These are phyloP conservation scores for Scheffersomyces stipitis DNA, from an alignment of 805 yeast genomes.

Conservation along the genomic window DNA sequence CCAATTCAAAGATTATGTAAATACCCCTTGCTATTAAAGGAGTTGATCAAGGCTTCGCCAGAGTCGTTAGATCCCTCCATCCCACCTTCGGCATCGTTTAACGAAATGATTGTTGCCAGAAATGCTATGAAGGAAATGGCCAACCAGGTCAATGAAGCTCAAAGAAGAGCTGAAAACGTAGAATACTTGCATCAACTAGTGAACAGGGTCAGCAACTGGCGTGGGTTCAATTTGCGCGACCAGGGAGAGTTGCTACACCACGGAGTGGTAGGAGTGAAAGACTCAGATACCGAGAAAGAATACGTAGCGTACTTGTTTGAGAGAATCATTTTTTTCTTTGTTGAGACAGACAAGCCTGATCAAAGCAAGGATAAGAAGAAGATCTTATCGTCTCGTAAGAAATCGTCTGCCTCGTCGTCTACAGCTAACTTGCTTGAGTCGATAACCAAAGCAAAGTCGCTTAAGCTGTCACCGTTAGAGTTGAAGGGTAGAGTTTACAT, in stretches of 20 bases:
- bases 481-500: slow-evolving; percentile 82
- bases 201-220: slow-evolving; percentile 86
- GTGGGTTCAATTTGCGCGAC: slow-evolving; percentile 74
- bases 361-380: slow-evolving; percentile 29
- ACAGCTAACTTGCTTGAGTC: slow-evolving; percentile 38
- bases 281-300: slow-evolving; percentile 74
- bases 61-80: slow-evolving; percentile 14
- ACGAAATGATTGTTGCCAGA: slow-evolving; percentile 70
- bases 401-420: slow-evolving; percentile 42
- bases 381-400: slow-evolving; percentile 49
- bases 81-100: slow-evolving; percentile 36
- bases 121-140: slow-evolving; percentile 83
- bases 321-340: slow-evolving; percentile 49
- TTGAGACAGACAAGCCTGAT: slow-evolving; percentile 21
- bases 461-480: slow-evolving; percentile 39
- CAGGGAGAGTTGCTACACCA: slow-evolving; percentile 84
- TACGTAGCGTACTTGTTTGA: slow-evolving; percentile 90
- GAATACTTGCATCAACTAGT: slow-evolving; percentile 65
- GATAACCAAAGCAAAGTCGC: slow-evolving; percentile 27
- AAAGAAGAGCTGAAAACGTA: slow-evolving; percentile 85
- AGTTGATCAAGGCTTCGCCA: slow-evolving; percentile 67
- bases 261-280: slow-evolving; percentile 69
- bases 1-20: slow-evolving; percentile 97
- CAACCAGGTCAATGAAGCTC: slow-evolving; percentile 86
- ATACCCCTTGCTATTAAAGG: slow-evolving; percentile 81